phyloP scores from a whole-genome alignment of 305 asterid genomes.

The Ilex paraguariensis region DNA sequence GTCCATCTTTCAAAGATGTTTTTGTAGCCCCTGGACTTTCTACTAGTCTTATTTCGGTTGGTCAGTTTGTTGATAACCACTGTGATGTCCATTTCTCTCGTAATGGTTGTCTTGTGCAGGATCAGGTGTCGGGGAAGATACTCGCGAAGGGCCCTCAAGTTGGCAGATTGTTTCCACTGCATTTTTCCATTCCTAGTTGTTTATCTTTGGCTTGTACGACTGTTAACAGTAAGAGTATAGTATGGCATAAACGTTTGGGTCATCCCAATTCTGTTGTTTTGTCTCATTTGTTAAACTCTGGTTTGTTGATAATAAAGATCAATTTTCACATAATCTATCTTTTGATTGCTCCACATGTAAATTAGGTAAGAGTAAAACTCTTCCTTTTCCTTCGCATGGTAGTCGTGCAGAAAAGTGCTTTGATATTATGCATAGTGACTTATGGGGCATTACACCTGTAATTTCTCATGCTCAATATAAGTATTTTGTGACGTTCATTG shows the following conservation, averaged over 20 bases:
- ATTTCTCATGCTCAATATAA: too few relatives aligned
- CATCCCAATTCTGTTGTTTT: background rate
- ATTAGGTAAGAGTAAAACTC: conserved; percentile 5
- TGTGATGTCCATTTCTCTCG: conserved; percentile 2
- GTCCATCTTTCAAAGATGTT: conserved; percentile 3
- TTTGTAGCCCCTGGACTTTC: conserved; percentile 4
- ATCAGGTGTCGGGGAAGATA: conserved; percentile 12
- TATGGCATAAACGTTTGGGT: conserved; percentile 1
- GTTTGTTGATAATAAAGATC: conserved; percentile 2
- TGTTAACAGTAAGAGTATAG: background rate
- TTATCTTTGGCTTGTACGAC: background rate
- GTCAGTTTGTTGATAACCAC: background rate
- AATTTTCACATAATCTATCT: background rate
- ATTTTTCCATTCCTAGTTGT: background rate
- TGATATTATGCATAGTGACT: background rate
- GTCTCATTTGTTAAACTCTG: background rate
- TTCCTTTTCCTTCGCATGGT: background rate
- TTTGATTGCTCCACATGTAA: conserved; percentile 2
- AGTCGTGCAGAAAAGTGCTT: background rate
- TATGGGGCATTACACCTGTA: too few relatives aligned
- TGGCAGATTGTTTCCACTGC: conserved; percentile 4
- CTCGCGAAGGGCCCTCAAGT: conserved; percentile 13
- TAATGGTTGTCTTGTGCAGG: conserved; percentile 12
- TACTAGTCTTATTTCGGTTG: conserved; percentile 1
- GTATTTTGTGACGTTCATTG: too few relatives aligned